These are phyloP conservation scores for Leucosporidium creatinivorum DNA, from an alignment of 768 basidiomycete species.

Conservation along the genomic window DNA sequence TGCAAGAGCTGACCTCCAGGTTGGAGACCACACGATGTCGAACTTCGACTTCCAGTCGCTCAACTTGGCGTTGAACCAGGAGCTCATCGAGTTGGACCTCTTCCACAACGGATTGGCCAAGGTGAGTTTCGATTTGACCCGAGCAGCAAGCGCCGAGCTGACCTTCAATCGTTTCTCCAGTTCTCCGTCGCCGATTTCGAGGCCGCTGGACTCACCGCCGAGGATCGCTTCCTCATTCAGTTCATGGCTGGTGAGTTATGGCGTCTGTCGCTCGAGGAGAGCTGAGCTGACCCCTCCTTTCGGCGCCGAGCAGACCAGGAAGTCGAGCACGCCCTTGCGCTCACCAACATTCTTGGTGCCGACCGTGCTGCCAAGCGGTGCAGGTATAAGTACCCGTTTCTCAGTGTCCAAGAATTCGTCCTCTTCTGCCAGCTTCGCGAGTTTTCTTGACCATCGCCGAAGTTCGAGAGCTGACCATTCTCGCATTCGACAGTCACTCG, in stretches of 20 bases:
- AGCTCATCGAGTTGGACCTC: conserved; percentile 52
- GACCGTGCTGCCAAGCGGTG: conserved; percentile 50
- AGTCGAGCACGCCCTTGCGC: conserved; percentile 54
- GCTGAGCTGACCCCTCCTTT: no score
- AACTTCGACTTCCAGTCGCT: conserved; percentile 53
- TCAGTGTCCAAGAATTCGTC: conserved; percentile 53
- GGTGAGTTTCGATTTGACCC: background rate
- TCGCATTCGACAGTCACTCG: conserved; percentile 44
- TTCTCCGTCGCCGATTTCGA: conserved; percentile 57
- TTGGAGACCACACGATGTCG: background rate
- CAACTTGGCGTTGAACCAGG: conserved; percentile 56
- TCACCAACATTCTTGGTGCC: conserved; percentile 29
- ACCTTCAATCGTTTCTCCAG: background rate
- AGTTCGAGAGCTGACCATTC: conserved; percentile 56
- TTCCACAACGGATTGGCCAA: conserved; percentile 53
- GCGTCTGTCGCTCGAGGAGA: no score
- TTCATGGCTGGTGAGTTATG: conserved; percentile 49
- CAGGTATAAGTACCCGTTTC: conserved; percentile 52
- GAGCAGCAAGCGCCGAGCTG: background rate
- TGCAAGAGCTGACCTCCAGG: no score
- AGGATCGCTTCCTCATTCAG: conserved; percentile 53
- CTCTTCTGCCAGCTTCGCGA: conserved; percentile 53
- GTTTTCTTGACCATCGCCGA: conserved; percentile 51
- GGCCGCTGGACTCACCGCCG: conserved; percentile 50
- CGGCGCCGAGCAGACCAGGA: conserved; percentile 48